These are phyloP conservation scores for Trichosporon asahii DNA, from an alignment of 1,284 basidiomycete species.

Conservation along the genomic window DNA sequence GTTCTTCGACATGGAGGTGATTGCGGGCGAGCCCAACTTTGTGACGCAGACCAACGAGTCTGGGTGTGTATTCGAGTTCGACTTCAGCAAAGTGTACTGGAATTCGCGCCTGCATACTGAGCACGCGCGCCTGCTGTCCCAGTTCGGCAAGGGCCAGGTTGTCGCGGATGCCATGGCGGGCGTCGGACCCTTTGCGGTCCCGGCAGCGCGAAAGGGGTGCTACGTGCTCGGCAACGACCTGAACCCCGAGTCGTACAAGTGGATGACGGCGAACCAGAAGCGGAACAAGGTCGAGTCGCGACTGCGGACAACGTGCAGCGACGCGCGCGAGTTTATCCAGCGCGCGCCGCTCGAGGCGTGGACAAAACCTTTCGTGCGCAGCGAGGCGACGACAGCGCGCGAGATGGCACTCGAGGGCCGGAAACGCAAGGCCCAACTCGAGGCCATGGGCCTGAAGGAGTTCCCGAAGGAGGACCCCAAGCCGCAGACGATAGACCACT, in stretches of 20 bases:
- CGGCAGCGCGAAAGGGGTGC: slow-evolving; percentile 84
- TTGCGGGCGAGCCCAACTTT: slow-evolving; percentile 85
- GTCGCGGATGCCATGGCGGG: slow-evolving; percentile 94
- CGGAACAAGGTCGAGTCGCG: slow-evolving; percentile 68
- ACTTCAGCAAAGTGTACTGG: slow-evolving; percentile 96
- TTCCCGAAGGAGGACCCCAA: slow-evolving; percentile 12
- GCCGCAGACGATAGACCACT: slow-evolving; percentile 67
- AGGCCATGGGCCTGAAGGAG: slow-evolving; percentile 4
- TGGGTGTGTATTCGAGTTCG: slow-evolving; percentile 83
- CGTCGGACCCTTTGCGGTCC: slow-evolving; percentile 93
- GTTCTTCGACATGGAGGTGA: slow-evolving; percentile 94
- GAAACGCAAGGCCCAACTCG: slow-evolving; percentile 11
- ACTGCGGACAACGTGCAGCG: slow-evolving; percentile 69
- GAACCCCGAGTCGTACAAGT: slow-evolving; percentile 82
- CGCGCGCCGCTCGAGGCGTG: slow-evolving; percentile 58
- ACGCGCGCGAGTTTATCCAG: slow-evolving; percentile 80
- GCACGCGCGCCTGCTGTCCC: slow-evolving; percentile 77
- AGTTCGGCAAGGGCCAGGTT: slow-evolving; percentile 65
- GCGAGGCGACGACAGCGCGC: slow-evolving; percentile 20
- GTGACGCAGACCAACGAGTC: slow-evolving; percentile 80
- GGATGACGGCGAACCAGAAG: slow-evolving; percentile 67
- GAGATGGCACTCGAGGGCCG: slow-evolving; percentile 34
- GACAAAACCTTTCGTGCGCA: slow-evolving; percentile 62
- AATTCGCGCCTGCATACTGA: slow-evolving; percentile 92
- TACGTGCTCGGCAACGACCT: slow-evolving; percentile 89